phyloP scores from a whole-genome alignment of 352 stramenopile genomes.

The Phytophthora uliginosa region DNA sequence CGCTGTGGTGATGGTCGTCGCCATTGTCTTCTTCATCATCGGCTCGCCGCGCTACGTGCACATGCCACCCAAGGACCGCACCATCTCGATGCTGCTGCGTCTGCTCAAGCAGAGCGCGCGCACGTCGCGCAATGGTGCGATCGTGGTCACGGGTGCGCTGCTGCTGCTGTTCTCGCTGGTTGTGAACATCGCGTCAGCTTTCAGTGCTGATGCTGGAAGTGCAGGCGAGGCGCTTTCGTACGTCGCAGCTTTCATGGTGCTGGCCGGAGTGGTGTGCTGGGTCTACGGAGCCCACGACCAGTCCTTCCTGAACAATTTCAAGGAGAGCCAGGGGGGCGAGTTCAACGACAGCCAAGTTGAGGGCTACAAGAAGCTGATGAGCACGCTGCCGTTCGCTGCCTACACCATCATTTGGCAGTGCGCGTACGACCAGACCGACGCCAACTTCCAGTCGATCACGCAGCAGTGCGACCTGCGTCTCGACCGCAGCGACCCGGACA shows the following conservation, averaged over 20 bases:
- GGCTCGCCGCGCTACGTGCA: constrained; percentile 58
- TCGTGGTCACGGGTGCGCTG: too few relatives aligned
- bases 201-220: too few relatives aligned
- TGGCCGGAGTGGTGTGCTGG: constrained; percentile 56
- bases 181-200: too few relatives aligned
- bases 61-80: constrained; percentile 38
- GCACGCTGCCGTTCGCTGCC: constrained; percentile 56
- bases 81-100: constrained; percentile 51
- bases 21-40: constrained; percentile 42
- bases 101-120: constrained; percentile 31
- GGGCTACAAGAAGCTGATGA: constrained; percentile 63
- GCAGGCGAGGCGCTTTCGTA: constrained; percentile 44
- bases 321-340: constrained; percentile 45
- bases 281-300: constrained; percentile 50
- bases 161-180: too few relatives aligned
- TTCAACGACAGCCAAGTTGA: constrained; percentile 53
- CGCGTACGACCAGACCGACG: constrained; percentile 65
- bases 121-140: constrained; percentile 15
- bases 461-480: constrained; percentile 67
- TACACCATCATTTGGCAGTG: constrained; percentile 73
- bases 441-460: constrained; percentile 71
- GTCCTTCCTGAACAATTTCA: constrained; percentile 55
- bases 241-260: constrained; percentile 39
- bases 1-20: constrained; percentile 44
- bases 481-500: constrained; percentile 32